Evolutionary conservation across 352 stramenopile genomes (phyloP).

Genomic region (Globisporangium abappressorium): DNA sequence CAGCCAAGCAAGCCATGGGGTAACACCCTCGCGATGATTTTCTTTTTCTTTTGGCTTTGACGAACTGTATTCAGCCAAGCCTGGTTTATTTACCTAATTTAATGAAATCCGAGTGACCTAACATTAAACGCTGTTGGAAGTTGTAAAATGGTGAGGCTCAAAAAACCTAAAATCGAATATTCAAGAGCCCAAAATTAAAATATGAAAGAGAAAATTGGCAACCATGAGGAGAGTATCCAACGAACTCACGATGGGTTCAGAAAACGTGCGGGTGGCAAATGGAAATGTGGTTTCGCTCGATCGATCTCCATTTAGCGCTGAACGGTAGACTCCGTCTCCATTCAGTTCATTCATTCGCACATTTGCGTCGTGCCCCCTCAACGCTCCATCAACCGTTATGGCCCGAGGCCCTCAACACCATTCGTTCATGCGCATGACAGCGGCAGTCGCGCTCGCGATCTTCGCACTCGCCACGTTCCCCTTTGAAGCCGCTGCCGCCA

Average conservation of each 20-base stretch:
- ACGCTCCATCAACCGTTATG: background rate
- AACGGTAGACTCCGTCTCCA: background rate
- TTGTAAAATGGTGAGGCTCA: background rate
- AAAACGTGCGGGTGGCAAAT: background rate
- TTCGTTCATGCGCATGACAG: background rate
- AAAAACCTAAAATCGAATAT: conserved; percentile 1
- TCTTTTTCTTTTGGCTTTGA: background rate
- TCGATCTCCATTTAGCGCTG: background rate
- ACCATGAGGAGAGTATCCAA: background rate
- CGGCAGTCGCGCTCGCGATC: background rate
- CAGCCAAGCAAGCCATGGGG: background rate
- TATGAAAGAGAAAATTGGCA: background rate
- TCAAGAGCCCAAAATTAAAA: background rate
- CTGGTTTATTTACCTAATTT: background rate
- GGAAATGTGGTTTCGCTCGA: background rate
- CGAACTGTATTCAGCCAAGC: background rate
- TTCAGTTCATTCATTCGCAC: background rate
- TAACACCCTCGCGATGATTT: background rate
- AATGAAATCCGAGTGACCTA: background rate
- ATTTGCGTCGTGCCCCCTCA: background rate
- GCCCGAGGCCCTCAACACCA: background rate
- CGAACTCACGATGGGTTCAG: background rate
- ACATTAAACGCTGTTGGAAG: background rate
- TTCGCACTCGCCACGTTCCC: background rate
- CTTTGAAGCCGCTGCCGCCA: background rate